Evolutionary conservation across 176 grass and related monocot genomes (phyloP).

Genomic region (Musa itinerans): DNA sequence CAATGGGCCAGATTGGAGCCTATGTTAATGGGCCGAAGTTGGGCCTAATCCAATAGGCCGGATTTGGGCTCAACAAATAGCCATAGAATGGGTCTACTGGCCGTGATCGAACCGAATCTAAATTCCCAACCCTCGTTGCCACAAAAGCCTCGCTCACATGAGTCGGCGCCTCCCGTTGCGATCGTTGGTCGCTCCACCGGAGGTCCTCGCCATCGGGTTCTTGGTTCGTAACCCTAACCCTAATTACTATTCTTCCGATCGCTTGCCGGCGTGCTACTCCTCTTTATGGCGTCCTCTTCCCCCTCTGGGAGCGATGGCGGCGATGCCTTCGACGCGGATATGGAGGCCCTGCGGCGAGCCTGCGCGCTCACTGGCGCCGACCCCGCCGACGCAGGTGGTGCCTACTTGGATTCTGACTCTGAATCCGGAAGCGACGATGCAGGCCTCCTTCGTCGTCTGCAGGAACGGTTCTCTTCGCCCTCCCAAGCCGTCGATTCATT

Average conservation of each 20-base stretch:
- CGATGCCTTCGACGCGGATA: constrained; percentile 43
- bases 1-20: no score
- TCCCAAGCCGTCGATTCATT: neutral
- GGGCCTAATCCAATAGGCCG: no score
- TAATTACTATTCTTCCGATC: neutral
- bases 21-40: no score
- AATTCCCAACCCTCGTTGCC: no score
- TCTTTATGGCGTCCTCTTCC: constrained; percentile 39
- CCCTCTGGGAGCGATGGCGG: constrained; percentile 48
- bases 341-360: constrained; percentile 53
- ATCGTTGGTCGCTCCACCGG: neutral
- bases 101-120: no score
- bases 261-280: neutral
- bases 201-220: neutral
- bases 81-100: no score
- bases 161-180: neutral
- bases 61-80: no score
- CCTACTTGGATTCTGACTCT: neutral
- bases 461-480: constrained; percentile 40
- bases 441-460: constrained; percentile 49
- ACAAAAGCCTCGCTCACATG: no score
- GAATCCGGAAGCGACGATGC: constrained; percentile 30
- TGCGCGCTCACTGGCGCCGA: constrained; percentile 48
- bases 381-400: constrained; percentile 24
- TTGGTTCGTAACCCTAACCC: constrained; percentile 11